phyloP scores from a whole-genome alignment of 2,329 filamentous ascomycete genomes.

The Xylaria sp. region DNA sequence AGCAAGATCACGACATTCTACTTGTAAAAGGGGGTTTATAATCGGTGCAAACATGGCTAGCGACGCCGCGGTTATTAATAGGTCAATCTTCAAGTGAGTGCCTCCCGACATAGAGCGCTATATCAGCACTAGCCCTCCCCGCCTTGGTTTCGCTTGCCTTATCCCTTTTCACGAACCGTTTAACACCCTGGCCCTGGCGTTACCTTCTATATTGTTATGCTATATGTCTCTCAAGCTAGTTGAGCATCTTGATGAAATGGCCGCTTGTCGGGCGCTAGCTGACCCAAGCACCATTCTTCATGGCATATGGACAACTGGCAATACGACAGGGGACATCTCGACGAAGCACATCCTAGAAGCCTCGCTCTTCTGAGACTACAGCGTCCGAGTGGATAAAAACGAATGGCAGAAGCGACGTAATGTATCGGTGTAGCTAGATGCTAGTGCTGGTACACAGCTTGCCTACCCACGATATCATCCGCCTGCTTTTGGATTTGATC shows the following conservation, averaged over 20 bases:
- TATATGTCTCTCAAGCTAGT: not conserved
- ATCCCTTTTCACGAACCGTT: not conserved
- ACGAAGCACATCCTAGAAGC: not conserved
- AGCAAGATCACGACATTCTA: not conserved
- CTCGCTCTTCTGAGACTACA: no score
- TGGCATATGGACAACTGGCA: not conserved
- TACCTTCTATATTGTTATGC: not conserved
- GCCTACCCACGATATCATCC: not conserved
- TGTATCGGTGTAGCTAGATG: not conserved
- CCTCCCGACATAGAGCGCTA: not conserved
- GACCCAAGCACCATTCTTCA: not conserved
- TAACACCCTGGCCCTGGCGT: not conserved
- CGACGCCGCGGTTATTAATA: conserved; percentile 27
- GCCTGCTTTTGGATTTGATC: not conserved
- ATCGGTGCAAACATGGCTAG: not conserved
- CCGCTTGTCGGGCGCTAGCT: not conserved
- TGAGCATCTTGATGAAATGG: not conserved
- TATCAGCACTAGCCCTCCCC: conserved; percentile 8
- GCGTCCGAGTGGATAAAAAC: not conserved
- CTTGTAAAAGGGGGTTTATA: not conserved
- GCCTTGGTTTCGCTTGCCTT: not conserved
- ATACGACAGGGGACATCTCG: not conserved
- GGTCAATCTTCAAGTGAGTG: conserved; percentile 33
- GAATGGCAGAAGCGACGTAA: not conserved
- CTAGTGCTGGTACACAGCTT: not conserved